Evolutionary conservation across 495 filamentous ascomycete genomes (phyloP).

Genomic region (Penicillium riverlandense): DNA sequence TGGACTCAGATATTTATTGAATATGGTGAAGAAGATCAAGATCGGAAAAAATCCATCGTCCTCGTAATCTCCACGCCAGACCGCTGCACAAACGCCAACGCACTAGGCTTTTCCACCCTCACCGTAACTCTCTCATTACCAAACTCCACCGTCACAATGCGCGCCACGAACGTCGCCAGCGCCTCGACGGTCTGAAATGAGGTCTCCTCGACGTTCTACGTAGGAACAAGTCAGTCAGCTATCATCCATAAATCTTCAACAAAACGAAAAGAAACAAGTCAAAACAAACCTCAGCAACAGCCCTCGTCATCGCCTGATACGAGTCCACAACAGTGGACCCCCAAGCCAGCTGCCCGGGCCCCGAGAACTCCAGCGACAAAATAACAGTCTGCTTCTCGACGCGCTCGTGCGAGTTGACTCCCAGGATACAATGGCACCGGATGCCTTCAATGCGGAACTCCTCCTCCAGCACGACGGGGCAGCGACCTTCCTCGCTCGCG

Average conservation of each 20-base stretch:
- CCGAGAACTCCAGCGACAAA: constrained; percentile 42
- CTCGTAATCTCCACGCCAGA: constrained; percentile 53
- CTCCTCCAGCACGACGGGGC: constrained; percentile 33
- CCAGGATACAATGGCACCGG: constrained; percentile 44
- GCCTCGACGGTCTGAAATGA: constrained; percentile 51
- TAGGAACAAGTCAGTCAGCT: not conserved
- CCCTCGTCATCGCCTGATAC: constrained; percentile 36
- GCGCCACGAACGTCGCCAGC: constrained; percentile 46
- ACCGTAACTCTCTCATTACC: constrained; percentile 46
- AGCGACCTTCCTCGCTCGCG: constrained; percentile 3
- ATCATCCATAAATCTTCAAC: not conserved
- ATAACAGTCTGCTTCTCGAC: constrained; percentile 51
- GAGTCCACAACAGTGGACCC: constrained; percentile 34
- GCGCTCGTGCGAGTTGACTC: constrained; percentile 51
- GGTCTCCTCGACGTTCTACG: constrained; percentile 44
- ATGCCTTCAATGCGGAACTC: constrained; percentile 39
- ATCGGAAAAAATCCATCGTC: constrained; percentile 36
- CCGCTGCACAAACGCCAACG: constrained; percentile 46
- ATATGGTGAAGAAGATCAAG: no score
- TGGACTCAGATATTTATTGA: no score
- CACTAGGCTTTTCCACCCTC: constrained; percentile 50
- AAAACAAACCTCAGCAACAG: constrained; percentile 36
- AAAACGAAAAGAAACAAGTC: constrained; percentile 1
- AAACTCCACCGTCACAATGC: constrained; percentile 44
- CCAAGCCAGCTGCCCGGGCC: constrained; percentile 32